A percentile compares a stretch with the other conserved stretches of the same genome.
These are phyloP conservation scores for Pythium sukuiense DNA, from an alignment of 352 stramenopile genomes.

Conservation along the genomic window DNA sequence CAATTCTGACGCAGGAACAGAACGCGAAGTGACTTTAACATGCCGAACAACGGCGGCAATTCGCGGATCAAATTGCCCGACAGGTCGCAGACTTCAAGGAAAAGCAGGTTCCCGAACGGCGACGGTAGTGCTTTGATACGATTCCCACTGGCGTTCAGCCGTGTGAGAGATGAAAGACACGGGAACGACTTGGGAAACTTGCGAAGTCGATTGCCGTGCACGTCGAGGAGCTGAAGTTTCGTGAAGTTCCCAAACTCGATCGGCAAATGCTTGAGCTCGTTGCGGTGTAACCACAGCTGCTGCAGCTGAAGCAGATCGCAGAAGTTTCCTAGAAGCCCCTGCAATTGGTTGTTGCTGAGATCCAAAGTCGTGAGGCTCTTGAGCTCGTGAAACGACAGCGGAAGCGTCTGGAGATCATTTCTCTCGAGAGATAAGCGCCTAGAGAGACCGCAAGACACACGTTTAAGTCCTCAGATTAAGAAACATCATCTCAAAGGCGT, in stretches of 20 bases:
- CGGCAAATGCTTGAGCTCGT: conserved; percentile 35
- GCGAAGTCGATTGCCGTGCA: conserved; percentile 39
- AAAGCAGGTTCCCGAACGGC: conserved; percentile 47
- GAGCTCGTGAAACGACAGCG: conserved; percentile 56
- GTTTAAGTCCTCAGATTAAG: too few species aligned
- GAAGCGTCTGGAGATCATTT: conserved; percentile 55
- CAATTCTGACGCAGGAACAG: conserved; percentile 43
- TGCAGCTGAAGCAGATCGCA: conserved; percentile 41
- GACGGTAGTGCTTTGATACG: conserved; percentile 40
- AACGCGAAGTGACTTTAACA: conserved; percentile 29
- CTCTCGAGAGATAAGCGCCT: conserved; percentile 50
- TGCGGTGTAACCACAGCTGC: conserved; percentile 41
- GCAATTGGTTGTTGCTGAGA: conserved; percentile 45
- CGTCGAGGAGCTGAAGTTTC: conserved; percentile 39
- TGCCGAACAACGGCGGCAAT: conserved; percentile 44
- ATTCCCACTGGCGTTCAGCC: conserved; percentile 47
- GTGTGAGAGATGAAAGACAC: conserved; percentile 35
- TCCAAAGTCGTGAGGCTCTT: conserved; percentile 36
- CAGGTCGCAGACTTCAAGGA: conserved; percentile 43
- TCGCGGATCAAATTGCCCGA: conserved; percentile 37
- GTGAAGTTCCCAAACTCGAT: conserved; percentile 43
- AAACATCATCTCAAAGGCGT: neutral
- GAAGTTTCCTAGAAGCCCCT: conserved; percentile 52
- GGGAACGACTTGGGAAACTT: conserved; percentile 53
- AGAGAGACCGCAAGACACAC: conserved; percentile 7